phyloP scores from a whole-genome alignment of 2,329 filamentous ascomycete genomes.

The Elsinoe australis region DNA sequence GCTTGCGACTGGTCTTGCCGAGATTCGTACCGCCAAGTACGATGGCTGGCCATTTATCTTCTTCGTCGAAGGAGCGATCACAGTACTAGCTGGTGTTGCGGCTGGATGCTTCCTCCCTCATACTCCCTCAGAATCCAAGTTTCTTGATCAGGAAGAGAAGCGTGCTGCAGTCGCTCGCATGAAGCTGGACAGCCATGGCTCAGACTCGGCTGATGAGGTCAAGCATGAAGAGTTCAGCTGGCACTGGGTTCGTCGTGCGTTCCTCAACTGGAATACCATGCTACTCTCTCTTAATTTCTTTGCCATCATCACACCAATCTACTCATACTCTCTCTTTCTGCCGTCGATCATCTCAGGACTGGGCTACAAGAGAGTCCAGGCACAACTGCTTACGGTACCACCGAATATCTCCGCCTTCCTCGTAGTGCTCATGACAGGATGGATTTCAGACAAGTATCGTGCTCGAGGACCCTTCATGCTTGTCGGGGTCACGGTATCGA shows the following conservation, averaged over 20 bases:
- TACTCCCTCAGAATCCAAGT: slow-evolving; percentile 42
- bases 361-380: slow-evolving; percentile 35
- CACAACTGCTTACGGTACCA: slow-evolving; percentile 34
- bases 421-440: slow-evolving; percentile 30
- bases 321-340: slow-evolving; percentile 42
- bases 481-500: slow-evolving; percentile 27
- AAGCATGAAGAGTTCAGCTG: slow-evolving; percentile 23
- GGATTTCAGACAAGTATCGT: slow-evolving; percentile 30
- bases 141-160: slow-evolving; percentile 25
- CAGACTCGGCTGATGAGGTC: slow-evolving; percentile 20
- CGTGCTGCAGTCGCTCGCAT: slow-evolving; percentile 25
- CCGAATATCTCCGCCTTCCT: slow-evolving; percentile 32
- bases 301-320: slow-evolving; percentile 28
- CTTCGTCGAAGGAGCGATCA: slow-evolving; percentile 50
- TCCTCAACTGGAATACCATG: slow-evolving; percentile 24
- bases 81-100: slow-evolving; percentile 46
- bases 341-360: slow-evolving; percentile 40
- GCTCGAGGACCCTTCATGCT: slow-evolving; percentile 32
- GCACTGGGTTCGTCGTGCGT: slow-evolving; percentile 23
- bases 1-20: slow-evolving; percentile 36
- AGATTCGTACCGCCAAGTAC: slow-evolving; percentile 34
- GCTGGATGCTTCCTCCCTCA: slow-evolving; percentile 51
- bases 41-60: slow-evolving; percentile 35
- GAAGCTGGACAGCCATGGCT: slow-evolving; percentile 25
- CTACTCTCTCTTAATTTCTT: slow-evolving; percentile 23